Evolutionary conservation across 768 basidiomycete genomes (phyloP).

Genomic region (Inosperma sp.): DNA sequence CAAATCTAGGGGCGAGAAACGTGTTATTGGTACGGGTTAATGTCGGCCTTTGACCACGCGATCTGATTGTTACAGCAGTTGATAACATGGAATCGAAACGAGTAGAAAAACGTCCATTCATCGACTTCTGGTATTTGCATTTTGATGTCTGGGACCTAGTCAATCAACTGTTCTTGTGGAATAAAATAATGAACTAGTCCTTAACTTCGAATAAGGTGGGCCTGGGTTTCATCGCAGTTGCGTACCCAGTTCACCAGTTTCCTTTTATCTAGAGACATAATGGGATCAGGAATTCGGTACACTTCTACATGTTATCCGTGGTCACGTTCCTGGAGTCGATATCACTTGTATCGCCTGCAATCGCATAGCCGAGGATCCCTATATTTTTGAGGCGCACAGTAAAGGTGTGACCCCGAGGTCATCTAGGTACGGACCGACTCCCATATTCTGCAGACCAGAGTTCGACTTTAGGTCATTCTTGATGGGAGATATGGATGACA

Average conservation of each 20-base stretch:
- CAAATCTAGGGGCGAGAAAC: conserved; percentile 56
- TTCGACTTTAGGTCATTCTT: background rate
- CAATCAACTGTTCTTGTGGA: conserved; percentile 71
- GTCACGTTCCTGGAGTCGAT: conserved; percentile 61
- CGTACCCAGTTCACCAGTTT: conserved; percentile 1
- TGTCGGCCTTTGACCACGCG: background rate
- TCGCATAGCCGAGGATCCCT: conserved; percentile 53
- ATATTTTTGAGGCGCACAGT: too few relatives aligned
- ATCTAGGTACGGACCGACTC: conserved; percentile 16
- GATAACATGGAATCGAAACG: conserved; percentile 62
- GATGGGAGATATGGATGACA: conserved; percentile 1
- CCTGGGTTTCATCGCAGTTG: background rate
- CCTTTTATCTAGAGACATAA: conserved; percentile 62
- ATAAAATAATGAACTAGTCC: conserved; percentile 69
- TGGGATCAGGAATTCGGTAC: conserved; percentile 82
- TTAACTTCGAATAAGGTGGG: conserved; percentile 72
- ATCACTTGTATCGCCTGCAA: conserved; percentile 83
- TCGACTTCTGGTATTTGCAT: background rate
- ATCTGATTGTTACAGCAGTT: conserved; percentile 34
- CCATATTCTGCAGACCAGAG: too few relatives aligned
- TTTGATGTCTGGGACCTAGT: conserved; percentile 31
- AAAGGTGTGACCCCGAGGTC: conserved; percentile 61
- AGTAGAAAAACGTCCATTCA: conserved; percentile 53
- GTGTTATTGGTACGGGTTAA: conserved; percentile 57
- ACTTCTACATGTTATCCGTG: conserved; percentile 64